These are phyloP conservation scores for Asclepias syriaca DNA, from an alignment of 257 asterid species.

Conservation along the genomic window DNA sequence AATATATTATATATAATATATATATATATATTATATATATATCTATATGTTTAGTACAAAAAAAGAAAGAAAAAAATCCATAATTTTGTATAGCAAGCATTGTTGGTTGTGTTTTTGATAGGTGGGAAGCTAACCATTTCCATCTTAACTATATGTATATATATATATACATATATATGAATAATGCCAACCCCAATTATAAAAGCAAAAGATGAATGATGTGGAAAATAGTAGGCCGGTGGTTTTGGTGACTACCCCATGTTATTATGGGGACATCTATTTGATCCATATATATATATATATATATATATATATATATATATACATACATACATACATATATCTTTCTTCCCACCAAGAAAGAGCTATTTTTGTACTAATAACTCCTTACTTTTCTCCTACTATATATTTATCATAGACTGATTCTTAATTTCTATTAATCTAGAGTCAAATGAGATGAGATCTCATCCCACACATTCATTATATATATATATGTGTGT, in stretches of 20 bases:
- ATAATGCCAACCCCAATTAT: slow-evolving; percentile 14
- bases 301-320: too few species aligned
- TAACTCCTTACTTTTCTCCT: neutral
- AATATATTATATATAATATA: too few species aligned
- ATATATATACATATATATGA: neutral
- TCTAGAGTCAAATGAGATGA: too few species aligned
- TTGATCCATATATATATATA: neutral
- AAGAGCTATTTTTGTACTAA: slow-evolving; percentile 6
- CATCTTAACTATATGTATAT: neutral
- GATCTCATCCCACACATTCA: too few species aligned
- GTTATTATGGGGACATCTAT: slow-evolving; percentile 22
- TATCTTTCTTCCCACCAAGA: slow-evolving; percentile 13
- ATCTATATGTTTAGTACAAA: too few species aligned
- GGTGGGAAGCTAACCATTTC: slow-evolving; percentile 20
- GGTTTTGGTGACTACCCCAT: slow-evolving; percentile 22
- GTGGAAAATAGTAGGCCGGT: slow-evolving; percentile 15
- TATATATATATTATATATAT: too few species aligned
- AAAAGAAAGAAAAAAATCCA: too few species aligned
- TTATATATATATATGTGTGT: too few species aligned
- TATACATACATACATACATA: too few species aligned
- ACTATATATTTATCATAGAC: too few species aligned
- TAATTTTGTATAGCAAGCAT: neutral
- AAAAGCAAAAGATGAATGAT: slow-evolving; percentile 10
- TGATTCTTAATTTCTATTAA: too few species aligned
- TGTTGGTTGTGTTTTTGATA: slow-evolving; percentile 6